phyloP scores from a whole-genome alignment of 2,329 filamentous ascomycete genomes.

The Fusarium acutatum region DNA sequence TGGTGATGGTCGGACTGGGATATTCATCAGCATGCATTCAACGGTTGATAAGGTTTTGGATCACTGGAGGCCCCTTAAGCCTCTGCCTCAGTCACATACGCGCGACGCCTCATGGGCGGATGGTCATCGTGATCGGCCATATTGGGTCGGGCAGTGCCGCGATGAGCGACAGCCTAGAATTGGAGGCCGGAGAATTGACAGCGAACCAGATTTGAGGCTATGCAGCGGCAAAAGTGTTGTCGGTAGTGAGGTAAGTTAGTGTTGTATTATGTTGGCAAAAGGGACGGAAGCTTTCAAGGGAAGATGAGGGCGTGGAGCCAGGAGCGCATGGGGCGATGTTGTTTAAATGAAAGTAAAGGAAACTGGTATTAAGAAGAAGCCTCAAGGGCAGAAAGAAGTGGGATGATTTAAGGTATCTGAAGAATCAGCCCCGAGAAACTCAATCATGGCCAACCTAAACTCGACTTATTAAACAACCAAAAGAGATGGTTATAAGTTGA shows the following conservation, averaged over 20 bases:
- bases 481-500: conserved; percentile 10
- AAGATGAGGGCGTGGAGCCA: conserved; percentile 38
- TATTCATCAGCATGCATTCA: conserved; percentile 27
- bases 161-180: conserved; percentile 18
- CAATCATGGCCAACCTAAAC: conserved; percentile 5
- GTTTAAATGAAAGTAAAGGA: conserved; percentile 12
- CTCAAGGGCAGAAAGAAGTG: conserved; percentile 10
- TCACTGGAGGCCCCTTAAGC: conserved; percentile 18
- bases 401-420: not conserved
- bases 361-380: conserved; percentile 15
- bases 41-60: conserved; percentile 9
- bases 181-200: not conserved
- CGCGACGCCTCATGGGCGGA: conserved; percentile 39
- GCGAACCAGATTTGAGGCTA: conserved; percentile 30
- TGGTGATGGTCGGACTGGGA: conserved; percentile 62
- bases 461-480: not conserved
- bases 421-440: not conserved
- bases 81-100: conserved; percentile 33
- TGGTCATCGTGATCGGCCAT: conserved; percentile 38
- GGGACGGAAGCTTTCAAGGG: conserved; percentile 30
- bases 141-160: conserved; percentile 18
- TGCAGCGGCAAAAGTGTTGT: conserved; percentile 28
- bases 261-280: conserved; percentile 22
- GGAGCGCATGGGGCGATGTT: conserved; percentile 27
- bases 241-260: conserved; percentile 1